Percentiles rank a stretch among this genome's conserved stretches.
Conservation (phyloP, 176 grass and related monocot species). For the Thalia dealbata region DNA sequence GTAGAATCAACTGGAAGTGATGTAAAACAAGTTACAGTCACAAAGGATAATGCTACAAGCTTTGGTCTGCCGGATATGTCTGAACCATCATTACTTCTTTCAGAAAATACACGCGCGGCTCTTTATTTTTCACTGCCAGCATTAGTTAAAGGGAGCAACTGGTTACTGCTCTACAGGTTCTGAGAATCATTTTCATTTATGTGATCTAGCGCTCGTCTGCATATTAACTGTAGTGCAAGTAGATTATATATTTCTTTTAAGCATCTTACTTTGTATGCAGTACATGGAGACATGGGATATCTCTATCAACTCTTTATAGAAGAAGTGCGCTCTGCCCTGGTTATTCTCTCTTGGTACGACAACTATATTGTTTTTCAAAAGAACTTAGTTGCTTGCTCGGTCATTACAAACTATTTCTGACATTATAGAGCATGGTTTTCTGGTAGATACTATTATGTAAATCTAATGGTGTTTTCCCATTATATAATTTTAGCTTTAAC, state of each 20-base stretch:
- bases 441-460: not conserved
- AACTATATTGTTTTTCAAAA: not conserved
- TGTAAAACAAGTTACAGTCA: slow-evolving; percentile 28
- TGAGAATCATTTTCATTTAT: not conserved
- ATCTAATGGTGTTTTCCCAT: not conserved
- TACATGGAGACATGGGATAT: slow-evolving; percentile 98
- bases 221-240: not conserved
- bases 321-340: slow-evolving; percentile 85
- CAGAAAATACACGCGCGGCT: slow-evolving; percentile 46
- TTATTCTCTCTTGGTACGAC: slow-evolving; percentile 70
- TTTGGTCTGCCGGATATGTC: slow-evolving; percentile 60
- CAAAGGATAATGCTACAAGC: slow-evolving; percentile 28
- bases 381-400: slow-evolving; percentile 8
- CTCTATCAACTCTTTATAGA: slow-evolving; percentile 94
- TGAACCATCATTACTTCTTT: slow-evolving; percentile 73
- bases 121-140: slow-evolving; percentile 76
- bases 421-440: not conserved
- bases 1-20: slow-evolving; percentile 32
- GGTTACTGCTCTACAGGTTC: slow-evolving; percentile 93
- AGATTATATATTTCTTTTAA: not conserved
- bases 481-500: not conserved
- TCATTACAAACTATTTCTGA: not conserved
- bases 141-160: slow-evolving; percentile 87
- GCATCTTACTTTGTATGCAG: slow-evolving; percentile 25
- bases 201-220: not conserved